Evolutionary conservation across 1,284 basidiomycete species (phyloP), one percentile per base, ranked within the genome.

Genomic region (Schizophyllum commune): DNA sequence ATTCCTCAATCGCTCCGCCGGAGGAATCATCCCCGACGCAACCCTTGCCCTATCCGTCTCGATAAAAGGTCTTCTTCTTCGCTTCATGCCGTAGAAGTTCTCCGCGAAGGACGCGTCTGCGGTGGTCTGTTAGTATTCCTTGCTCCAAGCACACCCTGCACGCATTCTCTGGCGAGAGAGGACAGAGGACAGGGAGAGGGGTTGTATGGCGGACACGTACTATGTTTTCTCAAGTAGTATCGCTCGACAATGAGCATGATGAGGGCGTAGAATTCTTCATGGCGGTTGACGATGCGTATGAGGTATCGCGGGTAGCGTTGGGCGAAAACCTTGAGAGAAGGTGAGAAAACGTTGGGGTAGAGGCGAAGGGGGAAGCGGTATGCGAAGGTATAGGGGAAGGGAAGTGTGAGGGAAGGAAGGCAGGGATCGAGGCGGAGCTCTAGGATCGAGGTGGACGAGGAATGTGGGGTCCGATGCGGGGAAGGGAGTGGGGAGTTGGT

Each of bases 251-350:
- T 81, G 53, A 94, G 77, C 86, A 99, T 94, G 60, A 97, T 77
- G 15, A 86, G 64, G 0, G 94, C 91, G 70, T 97, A 99, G 70
- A 98, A 90, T 73, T 98, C 96, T 73, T 99, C 97, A 78, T 98
- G 96, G 52, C 86, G 79, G 73, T 99, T 98, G 13, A 98, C 93
- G 59, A 99, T 79, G 17, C 90, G 86, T 47, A 99, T 76, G 39
- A 99, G 83, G 73, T 98, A 96, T 59, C 97, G 85, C 5, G 97
- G 97, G 73, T 98, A 91, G 61, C 89, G 83, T 78, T 98, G 96
- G 1, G 97, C 95, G 67, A 98, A 93, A 57, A 98, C 92, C 94
- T n/a, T 96, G 64, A 8, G 34, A 17, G 51, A 13, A 32, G 11
- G 63, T 64, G 15, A 65, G 60, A 22, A 20, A 52, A 60, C 15